Evolutionary conservation across 768 basidiomycete species (phyloP).

Genomic region (Amanita jacksonii): DNA sequence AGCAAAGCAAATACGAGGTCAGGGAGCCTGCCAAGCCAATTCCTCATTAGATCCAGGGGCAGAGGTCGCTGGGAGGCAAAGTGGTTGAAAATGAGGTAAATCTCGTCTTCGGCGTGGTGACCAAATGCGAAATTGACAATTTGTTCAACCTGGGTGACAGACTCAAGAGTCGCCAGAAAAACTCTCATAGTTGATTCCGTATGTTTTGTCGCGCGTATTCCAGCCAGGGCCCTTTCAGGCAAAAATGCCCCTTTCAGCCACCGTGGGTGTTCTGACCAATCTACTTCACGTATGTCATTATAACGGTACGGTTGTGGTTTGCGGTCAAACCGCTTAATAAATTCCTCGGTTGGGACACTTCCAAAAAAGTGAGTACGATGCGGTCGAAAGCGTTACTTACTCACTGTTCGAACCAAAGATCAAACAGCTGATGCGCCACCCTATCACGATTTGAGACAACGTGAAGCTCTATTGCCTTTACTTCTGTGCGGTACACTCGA

Average conservation of each 20-base stretch:
- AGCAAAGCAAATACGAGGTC: slow-evolving; percentile 45
- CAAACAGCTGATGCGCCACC: slow-evolving; percentile 56
- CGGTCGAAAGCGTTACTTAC: slow-evolving; percentile 16
- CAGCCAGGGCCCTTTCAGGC: slow-evolving; percentile 3
- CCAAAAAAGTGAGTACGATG: neutral
- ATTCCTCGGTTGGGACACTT: slow-evolving; percentile 40
- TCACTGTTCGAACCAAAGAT: slow-evolving; percentile 60
- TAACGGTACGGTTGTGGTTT: slow-evolving; percentile 30
- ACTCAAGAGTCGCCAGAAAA: slow-evolving; percentile 16
- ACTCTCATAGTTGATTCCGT: slow-evolving; percentile 18
- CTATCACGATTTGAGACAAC: slow-evolving; percentile 63
- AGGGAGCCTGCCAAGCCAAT: slow-evolving; percentile 43
- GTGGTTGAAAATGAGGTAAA: slow-evolving; percentile 40
- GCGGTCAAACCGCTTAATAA: slow-evolving; percentile 37
- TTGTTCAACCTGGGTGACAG: slow-evolving; percentile 20
- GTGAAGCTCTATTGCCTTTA: slow-evolving; percentile 50
- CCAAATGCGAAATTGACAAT: slow-evolving; percentile 32
- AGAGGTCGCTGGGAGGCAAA: slow-evolving; percentile 24
- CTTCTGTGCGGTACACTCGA: slow-evolving; percentile 39
- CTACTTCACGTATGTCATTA: slow-evolving; percentile 30
- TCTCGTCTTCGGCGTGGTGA: slow-evolving; percentile 46
- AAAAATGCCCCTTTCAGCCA: slow-evolving; percentile 23
- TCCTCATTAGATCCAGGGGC: slow-evolving; percentile 17
- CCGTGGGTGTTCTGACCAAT: slow-evolving; percentile 27
- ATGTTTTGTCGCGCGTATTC: slow-evolving; percentile 14